Evolutionary conservation across 805 yeast species (phyloP).

Genomic region (Sugiyamaella lignohabitans): DNA sequence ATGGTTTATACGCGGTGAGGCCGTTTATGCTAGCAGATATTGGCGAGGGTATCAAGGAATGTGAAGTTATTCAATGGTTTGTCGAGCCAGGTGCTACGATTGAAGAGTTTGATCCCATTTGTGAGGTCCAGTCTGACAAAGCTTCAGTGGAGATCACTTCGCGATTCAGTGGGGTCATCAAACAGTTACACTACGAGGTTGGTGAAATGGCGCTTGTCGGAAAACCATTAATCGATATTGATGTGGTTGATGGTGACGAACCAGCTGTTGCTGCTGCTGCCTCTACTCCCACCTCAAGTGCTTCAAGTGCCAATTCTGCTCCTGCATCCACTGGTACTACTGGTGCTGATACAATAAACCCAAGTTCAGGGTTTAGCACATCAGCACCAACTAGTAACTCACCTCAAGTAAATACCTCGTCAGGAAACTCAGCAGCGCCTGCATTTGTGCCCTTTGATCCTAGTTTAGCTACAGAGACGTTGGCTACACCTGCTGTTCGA

Average conservation of each 20-base stretch:
- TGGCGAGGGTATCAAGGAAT: constrained; percentile 34
- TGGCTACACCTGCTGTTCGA: constrained; percentile 34
- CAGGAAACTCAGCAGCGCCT: constrained; percentile 1
- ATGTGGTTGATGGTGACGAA: constrained; percentile 17
- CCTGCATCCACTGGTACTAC: background rate
- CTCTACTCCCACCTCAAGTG: constrained; percentile 2
- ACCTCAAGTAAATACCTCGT: background rate
- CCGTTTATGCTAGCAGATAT: constrained; percentile 32
- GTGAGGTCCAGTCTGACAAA: constrained; percentile 33
- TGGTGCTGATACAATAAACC: too few species aligned
- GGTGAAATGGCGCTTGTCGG: constrained; percentile 34
- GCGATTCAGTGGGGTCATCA: constrained; percentile 29
- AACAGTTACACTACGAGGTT: constrained; percentile 29
- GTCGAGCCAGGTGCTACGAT: constrained; percentile 32
- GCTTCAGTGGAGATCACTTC: constrained; percentile 34
- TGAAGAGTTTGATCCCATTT: constrained; percentile 32
- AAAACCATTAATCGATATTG: constrained; percentile 30
- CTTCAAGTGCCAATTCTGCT: background rate
- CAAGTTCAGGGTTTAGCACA: too few species aligned
- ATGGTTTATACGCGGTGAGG: too few species aligned
- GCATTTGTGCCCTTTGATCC: constrained; percentile 2
- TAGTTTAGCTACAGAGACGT: constrained; percentile 4
- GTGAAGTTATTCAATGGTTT: constrained; percentile 35
- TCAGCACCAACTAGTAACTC: background rate
- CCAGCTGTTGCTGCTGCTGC: background rate